A percentile compares a stretch with the other conserved stretches of the same genome.
Conservation (phyloP, 2,329 filamentous ascomycete species). For the Botrytis medusae region DNA sequence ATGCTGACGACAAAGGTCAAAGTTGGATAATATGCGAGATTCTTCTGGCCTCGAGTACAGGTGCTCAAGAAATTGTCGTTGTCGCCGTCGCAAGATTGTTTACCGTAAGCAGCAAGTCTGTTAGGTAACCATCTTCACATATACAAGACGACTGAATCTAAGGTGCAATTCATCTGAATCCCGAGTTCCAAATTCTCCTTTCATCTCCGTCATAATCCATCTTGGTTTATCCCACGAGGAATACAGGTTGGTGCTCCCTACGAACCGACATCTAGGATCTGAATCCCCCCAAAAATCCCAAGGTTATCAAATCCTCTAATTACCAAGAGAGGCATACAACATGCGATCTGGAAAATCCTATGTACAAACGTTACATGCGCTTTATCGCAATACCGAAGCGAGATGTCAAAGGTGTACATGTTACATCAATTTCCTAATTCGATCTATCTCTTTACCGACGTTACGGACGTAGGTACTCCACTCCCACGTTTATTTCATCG, state of each 20-base stretch:
- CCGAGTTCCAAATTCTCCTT: neutral
- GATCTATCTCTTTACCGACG: neutral
- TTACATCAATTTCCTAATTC: neutral
- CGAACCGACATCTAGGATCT: neutral
- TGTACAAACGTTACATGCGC: neutral
- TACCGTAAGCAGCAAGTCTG: neutral
- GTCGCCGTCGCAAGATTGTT: neutral
- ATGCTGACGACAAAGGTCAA: neutral
- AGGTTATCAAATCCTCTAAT: neutral
- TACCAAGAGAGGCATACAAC: neutral
- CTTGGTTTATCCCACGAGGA: neutral
- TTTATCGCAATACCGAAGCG: slow-evolving; percentile 4
- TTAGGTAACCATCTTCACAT: neutral
- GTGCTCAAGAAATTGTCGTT: neutral
- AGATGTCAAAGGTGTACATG: neutral
- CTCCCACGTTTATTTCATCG: slow-evolving; percentile 3
- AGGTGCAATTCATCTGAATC: neutral
- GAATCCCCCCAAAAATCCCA: neutral
- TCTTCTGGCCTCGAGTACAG: neutral
- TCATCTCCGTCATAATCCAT: neutral
- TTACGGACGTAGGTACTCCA: neutral
- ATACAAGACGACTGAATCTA: neutral
- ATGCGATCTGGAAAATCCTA: neutral
- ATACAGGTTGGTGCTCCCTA: neutral
- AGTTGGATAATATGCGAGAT: neutral